Evolutionary conservation across 2,329 filamentous ascomycete genomes (phyloP), one percentile per base, ranked within the genome.

Genomic region (Scedosporium minutisporum): DNA sequence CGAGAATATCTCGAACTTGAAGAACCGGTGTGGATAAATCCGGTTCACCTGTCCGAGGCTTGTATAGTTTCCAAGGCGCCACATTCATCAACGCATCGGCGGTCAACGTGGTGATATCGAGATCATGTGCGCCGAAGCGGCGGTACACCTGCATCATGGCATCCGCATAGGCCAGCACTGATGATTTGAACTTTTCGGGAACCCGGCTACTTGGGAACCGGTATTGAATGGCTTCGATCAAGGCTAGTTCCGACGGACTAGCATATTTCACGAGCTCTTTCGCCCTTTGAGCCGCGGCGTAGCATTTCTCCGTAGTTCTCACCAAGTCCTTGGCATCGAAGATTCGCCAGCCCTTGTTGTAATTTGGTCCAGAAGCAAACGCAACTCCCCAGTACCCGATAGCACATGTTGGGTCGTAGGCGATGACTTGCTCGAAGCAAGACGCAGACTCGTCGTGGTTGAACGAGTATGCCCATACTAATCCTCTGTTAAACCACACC

Each of bases 381-480:
- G 89, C 86, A 4, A 89, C 73, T 0, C 87, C 87, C 87, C 87
- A 90, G 68, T 87, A 82, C 3, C 84, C 86, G 77, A 90, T 84
- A 33, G 81, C 79, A 63, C 83, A 88, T 2, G 71, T 65, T 0
- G 74, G 65, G 65, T 90, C 87, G 57, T 76, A 69, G 1, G 72
- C 70, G 38, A 84, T 79, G n/a, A 85, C 86, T 7, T 76, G 74
- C 67, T 85, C 75, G 67, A 90, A 90, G 73, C 87, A 90, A 48
- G 74, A 74, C 4, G 79, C 80, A 0, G 87, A 82, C 71, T 91
- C 89, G 66, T 88, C 86, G 69, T 91, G 88, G 69, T 92, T 91
- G 76, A 93, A 93, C 23, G 78, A 87, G 71, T 88, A 92, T 53
- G 79, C 81, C 89, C 89, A 92, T 23, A 86, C 77, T n/a, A 92